Evolutionary conservation across 2,329 filamentous ascomycete species (phyloP).

Genomic region (Coniochaeta ligniaria): DNA sequence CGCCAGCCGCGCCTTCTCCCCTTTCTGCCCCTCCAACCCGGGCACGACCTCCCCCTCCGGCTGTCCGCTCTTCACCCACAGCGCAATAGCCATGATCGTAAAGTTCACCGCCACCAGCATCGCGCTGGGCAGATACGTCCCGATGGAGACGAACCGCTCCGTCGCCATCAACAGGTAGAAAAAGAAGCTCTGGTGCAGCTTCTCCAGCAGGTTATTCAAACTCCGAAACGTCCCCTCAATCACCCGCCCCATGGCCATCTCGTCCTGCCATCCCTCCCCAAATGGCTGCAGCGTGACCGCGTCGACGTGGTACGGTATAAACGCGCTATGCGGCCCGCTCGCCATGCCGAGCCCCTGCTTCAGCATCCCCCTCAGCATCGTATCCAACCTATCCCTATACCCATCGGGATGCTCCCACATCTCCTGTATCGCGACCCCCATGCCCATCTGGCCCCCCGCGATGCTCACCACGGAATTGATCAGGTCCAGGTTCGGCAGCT

Average conservation of each 20-base stretch:
- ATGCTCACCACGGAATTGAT: constrained; percentile 91
- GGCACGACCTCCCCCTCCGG: constrained; percentile 10
- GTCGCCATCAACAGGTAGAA: constrained; percentile 93
- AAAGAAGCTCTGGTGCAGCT: constrained; percentile 98
- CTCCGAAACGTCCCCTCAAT: constrained; percentile 88
- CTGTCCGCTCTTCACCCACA: constrained; percentile 87
- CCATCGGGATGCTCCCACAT: constrained; percentile 74
- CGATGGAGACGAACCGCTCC: constrained; percentile 93
- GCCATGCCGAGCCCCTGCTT: constrained; percentile 85
- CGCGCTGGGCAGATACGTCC: constrained; percentile 93
- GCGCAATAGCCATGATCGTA: constrained; percentile 84
- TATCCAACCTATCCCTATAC: constrained; percentile 76
- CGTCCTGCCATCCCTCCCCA: constrained; percentile 91
- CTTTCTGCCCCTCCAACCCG: constrained; percentile 15
- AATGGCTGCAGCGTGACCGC: constrained; percentile 88
- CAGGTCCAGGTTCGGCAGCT: constrained; percentile 89
- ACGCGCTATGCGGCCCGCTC: constrained; percentile 86
- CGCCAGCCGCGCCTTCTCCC: constrained; percentile 18
- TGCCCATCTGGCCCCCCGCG: constrained; percentile 85
- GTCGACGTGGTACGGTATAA: constrained; percentile 97
- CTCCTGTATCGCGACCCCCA: constrained; percentile 74
- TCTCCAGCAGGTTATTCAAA: constrained; percentile 92
- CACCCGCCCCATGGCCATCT: constrained; percentile 88
- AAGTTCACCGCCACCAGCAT: constrained; percentile 95
- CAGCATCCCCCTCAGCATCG: constrained; percentile 88